Conservation (phyloP, 2,329 filamentous ascomycete species). For the Calonectria pseudoturangicola region DNA sequence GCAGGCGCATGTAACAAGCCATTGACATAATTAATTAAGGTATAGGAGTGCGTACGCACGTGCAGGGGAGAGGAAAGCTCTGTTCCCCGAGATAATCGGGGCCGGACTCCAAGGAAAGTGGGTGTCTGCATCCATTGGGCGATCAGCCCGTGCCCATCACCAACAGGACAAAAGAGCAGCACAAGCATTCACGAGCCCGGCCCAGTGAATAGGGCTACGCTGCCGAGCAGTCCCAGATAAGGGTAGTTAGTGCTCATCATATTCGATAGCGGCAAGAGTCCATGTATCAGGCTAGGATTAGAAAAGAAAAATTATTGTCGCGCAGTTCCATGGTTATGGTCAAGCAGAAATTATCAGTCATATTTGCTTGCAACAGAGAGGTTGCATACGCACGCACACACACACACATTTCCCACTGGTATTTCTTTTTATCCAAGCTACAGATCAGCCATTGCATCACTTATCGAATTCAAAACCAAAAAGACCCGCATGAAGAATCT, state of each 20-base stretch:
- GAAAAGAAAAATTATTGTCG: no score
- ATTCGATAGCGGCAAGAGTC: no score
- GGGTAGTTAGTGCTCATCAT: not conserved
- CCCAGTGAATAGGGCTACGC: not conserved
- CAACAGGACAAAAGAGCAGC: slow-evolving; percentile 6
- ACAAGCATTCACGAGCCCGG: not conserved
- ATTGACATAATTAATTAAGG: slow-evolving; percentile 17
- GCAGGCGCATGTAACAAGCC: slow-evolving; percentile 1
- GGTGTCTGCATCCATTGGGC: slow-evolving; percentile 16
- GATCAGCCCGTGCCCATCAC: slow-evolving; percentile 19
- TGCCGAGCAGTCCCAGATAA: not conserved
- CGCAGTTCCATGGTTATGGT: not conserved
- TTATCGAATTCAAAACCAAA: not conserved
- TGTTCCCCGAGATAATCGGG: slow-evolving; percentile 16
- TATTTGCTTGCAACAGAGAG: not conserved
- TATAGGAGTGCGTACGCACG: slow-evolving; percentile 18
- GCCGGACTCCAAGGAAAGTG: slow-evolving; percentile 9
- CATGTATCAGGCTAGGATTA: not conserved
- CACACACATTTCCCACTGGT: not conserved
- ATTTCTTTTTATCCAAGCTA: slow-evolving; percentile 10
- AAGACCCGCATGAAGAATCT: not conserved
- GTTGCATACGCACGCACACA: not conserved
- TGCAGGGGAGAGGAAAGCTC: slow-evolving; percentile 19
- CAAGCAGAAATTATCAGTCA: not conserved
- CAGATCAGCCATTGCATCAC: slow-evolving; percentile 11